These are phyloP conservation scores for Nannizziopsis arthrosporioides DNA, from an alignment of 2,329 filamentous ascomycete genomes.

Conservation along the genomic window DNA sequence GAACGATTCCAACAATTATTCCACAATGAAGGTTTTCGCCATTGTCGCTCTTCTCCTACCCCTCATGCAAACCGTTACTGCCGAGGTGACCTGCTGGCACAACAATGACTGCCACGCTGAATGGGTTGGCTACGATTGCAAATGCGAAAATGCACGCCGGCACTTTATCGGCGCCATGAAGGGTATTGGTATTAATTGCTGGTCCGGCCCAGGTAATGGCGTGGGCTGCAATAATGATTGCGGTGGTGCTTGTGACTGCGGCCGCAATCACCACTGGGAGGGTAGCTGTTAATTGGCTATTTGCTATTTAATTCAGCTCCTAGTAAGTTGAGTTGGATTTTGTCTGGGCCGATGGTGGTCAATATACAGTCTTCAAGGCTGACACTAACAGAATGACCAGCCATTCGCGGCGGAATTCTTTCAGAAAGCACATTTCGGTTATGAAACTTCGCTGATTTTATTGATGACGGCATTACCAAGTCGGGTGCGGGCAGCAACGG, in stretches of 20 bases:
- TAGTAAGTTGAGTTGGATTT: background rate
- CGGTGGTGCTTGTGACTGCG: background rate
- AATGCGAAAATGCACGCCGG: background rate
- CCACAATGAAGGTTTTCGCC: background rate
- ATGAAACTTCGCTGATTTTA: no score
- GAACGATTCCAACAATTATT: background rate
- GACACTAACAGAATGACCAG: no score
- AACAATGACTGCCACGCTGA: background rate
- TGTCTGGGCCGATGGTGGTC: no score
- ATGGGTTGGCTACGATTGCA: conserved; percentile 1
- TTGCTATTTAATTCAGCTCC: background rate
- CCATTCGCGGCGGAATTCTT: no score
- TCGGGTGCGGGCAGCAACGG: no score
- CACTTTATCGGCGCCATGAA: background rate
- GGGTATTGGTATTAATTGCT: background rate
- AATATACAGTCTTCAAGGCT: no score
- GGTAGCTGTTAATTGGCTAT: background rate
- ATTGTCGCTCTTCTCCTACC: background rate
- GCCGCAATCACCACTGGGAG: conserved; percentile 1
- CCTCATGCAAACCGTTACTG: background rate
- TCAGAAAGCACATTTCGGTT: no score
- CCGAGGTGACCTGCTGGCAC: background rate
- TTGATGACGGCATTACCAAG: no score
- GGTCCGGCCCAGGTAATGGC: background rate
- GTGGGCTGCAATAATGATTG: background rate